phyloP scores from a whole-genome alignment of 352 stramenopile species.

The Discostella stelligera region DNA sequence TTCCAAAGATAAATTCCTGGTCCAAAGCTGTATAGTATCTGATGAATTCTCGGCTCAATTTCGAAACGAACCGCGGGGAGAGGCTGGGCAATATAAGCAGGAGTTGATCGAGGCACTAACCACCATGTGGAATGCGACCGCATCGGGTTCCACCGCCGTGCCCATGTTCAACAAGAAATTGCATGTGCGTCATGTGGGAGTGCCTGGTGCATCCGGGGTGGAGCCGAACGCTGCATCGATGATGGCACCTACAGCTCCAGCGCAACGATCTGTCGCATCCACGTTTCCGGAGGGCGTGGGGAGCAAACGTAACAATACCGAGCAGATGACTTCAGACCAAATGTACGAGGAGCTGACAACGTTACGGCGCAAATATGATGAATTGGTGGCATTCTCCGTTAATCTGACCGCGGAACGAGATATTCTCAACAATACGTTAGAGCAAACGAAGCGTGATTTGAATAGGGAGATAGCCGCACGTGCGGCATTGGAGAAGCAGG shows the following conservation, averaged over 20 bases:
- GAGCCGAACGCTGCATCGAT: slow-evolving; percentile 2
- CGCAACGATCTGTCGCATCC: slow-evolving; percentile 3
- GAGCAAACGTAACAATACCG: slow-evolving; percentile 30
- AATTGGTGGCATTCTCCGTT: slow-evolving; percentile 79
- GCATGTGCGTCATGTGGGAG: slow-evolving; percentile 69
- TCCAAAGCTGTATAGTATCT: slow-evolving; percentile 66
- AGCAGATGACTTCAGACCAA: slow-evolving; percentile 74
- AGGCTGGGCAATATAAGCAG: slow-evolving; percentile 46
- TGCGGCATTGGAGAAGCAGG: slow-evolving; percentile 60
- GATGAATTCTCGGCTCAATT: slow-evolving; percentile 59
- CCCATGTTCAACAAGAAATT: slow-evolving; percentile 78
- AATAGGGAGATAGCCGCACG: slow-evolving; percentile 72
- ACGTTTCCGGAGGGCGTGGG: slow-evolving; percentile 16
- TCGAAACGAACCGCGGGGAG: slow-evolving; percentile 24
- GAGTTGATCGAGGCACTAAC: slow-evolving; percentile 72
- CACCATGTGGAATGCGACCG: slow-evolving; percentile 67
- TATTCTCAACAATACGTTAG: slow-evolving; percentile 83
- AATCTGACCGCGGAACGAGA: slow-evolving; percentile 81
- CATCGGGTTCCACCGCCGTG: slow-evolving; percentile 27
- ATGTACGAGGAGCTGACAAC: slow-evolving; percentile 64
- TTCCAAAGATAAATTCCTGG: slow-evolving; percentile 83
- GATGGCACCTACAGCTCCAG: background rate
- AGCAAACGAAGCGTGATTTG: slow-evolving; percentile 81
- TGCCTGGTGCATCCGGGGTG: slow-evolving; percentile 1
- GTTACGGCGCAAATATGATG: slow-evolving; percentile 80